A percentile compares a stretch with the other conserved stretches of the same genome.
phyloP scores from a whole-genome alignment of 208 protist species.

The Trichomonas tenax region DNA sequence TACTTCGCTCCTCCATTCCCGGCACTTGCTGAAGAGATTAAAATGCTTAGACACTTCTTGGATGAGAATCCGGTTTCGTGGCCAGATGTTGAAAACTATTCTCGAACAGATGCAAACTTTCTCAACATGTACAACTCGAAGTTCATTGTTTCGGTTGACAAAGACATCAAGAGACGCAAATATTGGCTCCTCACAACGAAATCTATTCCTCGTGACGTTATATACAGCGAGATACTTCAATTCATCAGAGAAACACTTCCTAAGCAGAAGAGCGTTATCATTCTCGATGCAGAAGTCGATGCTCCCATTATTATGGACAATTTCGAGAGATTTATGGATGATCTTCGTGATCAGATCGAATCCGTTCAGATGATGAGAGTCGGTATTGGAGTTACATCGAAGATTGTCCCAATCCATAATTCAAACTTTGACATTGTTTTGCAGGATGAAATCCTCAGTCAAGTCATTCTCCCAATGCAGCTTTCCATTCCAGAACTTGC shows the following conservation, averaged over 20 bases:
- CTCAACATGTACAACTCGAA: not conserved
- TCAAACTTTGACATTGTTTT: not conserved
- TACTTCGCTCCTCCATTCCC: not conserved
- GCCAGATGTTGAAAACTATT: not conserved
- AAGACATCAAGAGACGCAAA: not conserved
- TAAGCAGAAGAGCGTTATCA: not conserved
- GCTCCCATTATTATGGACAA: not conserved
- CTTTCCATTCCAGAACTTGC: not conserved
- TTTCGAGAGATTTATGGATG: not conserved
- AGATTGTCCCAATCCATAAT: not conserved
- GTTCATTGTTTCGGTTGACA: not conserved
- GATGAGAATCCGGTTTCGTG: not conserved
- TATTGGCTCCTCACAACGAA: not conserved
- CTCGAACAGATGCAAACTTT: not conserved
- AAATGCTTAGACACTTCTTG: not conserved
- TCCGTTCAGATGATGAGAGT: not conserved
- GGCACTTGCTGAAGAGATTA: not conserved
- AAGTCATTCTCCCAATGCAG: not conserved
- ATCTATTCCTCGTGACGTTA: not conserved
- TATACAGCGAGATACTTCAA: not conserved
- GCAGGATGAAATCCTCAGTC: not conserved
- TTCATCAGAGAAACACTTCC: not conserved
- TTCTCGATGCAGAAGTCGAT: not conserved
- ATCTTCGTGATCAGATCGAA: not conserved
- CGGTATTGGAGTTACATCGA: not conserved